These are phyloP conservation scores for Russula vinacea DNA, from an alignment of 768 basidiomycete species.

Conservation along the genomic window DNA sequence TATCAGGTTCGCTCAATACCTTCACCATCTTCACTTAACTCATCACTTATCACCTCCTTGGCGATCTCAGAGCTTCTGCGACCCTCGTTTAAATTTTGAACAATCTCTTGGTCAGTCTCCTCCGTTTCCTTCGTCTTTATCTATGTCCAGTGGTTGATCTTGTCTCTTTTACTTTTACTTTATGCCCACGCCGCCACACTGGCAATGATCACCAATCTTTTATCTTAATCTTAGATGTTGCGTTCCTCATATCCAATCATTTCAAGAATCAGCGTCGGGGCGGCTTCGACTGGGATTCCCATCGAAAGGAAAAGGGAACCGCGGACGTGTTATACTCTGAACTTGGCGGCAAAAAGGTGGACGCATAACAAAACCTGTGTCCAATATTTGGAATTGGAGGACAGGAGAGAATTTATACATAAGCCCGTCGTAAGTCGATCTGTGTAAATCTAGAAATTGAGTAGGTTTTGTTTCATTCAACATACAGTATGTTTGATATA, in stretches of 20 bases:
- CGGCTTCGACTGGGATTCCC: conserved; percentile 18
- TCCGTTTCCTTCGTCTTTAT: not conserved
- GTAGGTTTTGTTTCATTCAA: too few species aligned
- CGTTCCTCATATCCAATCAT: conserved; percentile 80
- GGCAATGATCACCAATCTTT: too few species aligned
- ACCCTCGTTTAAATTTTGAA: conserved; percentile 91
- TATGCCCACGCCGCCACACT: too few species aligned
- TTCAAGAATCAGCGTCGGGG: conserved; percentile 60
- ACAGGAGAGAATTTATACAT: not conserved
- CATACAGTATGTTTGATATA: too few species aligned
- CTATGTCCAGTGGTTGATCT: not conserved
- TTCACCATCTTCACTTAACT: not conserved
- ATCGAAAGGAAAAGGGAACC: conserved; percentile 25
- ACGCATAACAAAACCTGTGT: not conserved
- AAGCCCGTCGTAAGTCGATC: too few species aligned
- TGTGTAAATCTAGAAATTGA: too few species aligned
- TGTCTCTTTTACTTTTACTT: not conserved
- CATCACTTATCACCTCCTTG: not conserved
- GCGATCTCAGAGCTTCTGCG: conserved; percentile 71
- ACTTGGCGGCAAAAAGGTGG: conserved; percentile 32
- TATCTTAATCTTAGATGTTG: conserved; percentile 53
- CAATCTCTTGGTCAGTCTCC: conserved; percentile 76
- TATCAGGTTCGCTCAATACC: conserved; percentile 60
- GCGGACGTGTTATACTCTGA: conserved; percentile 37
- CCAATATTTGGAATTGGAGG: not conserved